Conservation (phyloP, 1,139 yeast species). For the Maudiozyma humilis region DNA sequence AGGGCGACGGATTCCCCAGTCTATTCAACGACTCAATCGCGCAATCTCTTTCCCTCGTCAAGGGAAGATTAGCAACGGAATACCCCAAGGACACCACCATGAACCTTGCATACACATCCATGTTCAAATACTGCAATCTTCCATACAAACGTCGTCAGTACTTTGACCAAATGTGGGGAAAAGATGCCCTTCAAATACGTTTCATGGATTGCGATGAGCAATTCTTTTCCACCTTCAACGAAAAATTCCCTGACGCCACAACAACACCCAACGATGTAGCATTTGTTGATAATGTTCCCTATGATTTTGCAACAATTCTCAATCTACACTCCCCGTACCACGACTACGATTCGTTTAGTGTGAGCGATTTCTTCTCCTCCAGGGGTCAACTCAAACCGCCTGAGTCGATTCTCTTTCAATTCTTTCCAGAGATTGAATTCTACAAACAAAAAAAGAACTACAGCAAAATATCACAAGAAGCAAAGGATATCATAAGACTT, state of each 20-base stretch:
- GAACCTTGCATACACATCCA: conserved; percentile 23
- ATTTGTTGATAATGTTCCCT: conserved; percentile 18
- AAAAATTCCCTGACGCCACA: neutral
- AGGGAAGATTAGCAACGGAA: conserved; percentile 23
- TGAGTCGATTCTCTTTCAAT: conserved; percentile 15
- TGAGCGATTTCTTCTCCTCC: conserved; percentile 4
- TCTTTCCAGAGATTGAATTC: conserved; percentile 28
- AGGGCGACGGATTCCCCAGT: conserved; percentile 29
- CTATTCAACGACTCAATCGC: conserved; percentile 10
- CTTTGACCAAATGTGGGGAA: conserved; percentile 13
- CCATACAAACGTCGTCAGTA: conserved; percentile 27
- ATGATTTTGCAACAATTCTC: conserved; percentile 19
- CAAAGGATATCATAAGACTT: conserved; percentile 18
- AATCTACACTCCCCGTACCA: conserved; percentile 19
- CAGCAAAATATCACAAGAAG: conserved; percentile 11
- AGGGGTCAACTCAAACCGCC: conserved; percentile 11
- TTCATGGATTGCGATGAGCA: conserved; percentile 9
- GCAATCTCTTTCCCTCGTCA: conserved; percentile 16
- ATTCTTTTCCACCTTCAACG: conserved; percentile 7
- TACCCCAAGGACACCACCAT: conserved; percentile 27
- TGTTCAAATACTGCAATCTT: conserved; percentile 26
- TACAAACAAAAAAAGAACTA: conserved; percentile 13
- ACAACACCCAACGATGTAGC: conserved; percentile 5
- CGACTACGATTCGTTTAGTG: neutral
- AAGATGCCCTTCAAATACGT: conserved; percentile 9